phyloP scores from a whole-genome alignment of 163 green algal genomes.

The Chlorella variabilis region DNA sequence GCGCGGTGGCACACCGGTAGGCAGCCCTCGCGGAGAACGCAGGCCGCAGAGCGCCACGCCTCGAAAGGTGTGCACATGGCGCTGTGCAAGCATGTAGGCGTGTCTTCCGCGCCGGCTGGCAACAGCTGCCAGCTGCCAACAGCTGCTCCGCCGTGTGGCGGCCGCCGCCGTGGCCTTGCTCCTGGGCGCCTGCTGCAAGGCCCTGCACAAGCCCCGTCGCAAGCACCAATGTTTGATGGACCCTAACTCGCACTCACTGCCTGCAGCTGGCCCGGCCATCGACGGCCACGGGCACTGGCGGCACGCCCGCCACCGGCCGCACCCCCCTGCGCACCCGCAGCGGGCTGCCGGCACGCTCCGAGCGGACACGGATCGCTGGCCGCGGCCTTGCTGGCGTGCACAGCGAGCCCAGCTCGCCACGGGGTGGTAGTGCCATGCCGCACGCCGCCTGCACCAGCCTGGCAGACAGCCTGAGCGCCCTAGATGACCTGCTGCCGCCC shows the following conservation, averaged over 20 bases:
- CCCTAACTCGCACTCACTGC: too few relatives aligned
- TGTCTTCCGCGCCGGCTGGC: neutral
- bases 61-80: neutral
- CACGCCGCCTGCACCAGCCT: neutral
- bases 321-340: neutral
- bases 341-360: neutral
- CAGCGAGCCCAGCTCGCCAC: constrained; percentile 27
- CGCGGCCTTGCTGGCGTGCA: neutral
- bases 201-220: too few relatives aligned
- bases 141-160: neutral
- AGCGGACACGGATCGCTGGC: neutral
- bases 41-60: neutral
- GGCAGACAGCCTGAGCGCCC: neutral
- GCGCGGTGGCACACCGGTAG: neutral
- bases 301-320: neutral
- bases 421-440: too few relatives aligned
- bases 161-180: too few relatives aligned
- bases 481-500: constrained; percentile 8
- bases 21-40: neutral
- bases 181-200: neutral
- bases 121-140: neutral
- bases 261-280: neutral
- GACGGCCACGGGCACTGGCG: neutral
- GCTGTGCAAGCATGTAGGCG: neutral
- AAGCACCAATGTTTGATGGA: too few relatives aligned